A percentile compares a stretch with the other conserved stretches of the same genome.
phyloP scores from a whole-genome alignment of 2,329 filamentous ascomycete genomes.

The Sphaerulina musiva region DNA sequence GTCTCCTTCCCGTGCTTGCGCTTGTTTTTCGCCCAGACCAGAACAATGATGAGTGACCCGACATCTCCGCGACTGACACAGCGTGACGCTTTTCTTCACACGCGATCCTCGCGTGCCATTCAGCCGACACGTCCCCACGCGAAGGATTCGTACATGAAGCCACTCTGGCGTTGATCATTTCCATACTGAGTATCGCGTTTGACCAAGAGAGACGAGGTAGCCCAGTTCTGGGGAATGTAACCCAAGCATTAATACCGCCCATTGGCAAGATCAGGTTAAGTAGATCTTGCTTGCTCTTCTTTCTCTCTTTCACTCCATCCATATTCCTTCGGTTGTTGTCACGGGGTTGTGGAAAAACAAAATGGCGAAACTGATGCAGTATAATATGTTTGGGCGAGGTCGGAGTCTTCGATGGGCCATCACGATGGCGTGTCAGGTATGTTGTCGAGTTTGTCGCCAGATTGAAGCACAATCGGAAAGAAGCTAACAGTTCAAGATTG shows the following conservation, averaged over 20 bases:
- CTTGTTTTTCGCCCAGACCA: neutral
- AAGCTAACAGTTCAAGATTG: neutral
- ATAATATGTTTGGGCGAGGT: constrained; percentile 30
- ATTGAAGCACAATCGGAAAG: neutral
- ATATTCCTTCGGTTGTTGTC: neutral
- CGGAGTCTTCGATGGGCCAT: constrained; percentile 28
- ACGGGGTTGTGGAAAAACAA: neutral
- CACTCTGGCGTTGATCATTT: constrained; percentile 13
- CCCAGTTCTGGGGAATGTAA: neutral
- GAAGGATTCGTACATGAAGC: neutral
- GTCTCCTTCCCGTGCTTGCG: neutral
- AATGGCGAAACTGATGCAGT: constrained; percentile 17
- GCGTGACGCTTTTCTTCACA: neutral
- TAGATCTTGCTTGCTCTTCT: constrained; percentile 2
- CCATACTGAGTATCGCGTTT: constrained; percentile 1
- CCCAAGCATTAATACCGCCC: neutral
- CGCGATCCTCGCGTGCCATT: constrained; percentile 11
- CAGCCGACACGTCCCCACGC: neutral
- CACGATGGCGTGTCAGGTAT: constrained; percentile 28
- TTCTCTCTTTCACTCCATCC: neutral
- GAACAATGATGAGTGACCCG: no score
- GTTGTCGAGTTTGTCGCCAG: neutral
- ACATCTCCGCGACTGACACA: neutral
- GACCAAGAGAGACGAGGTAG: neutral
- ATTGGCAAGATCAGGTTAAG: constrained; percentile 1